Base-by-base conservation (phyloP, 2,329 filamentous ascomycete species). In the Penicillium oxalicum region DNA sequence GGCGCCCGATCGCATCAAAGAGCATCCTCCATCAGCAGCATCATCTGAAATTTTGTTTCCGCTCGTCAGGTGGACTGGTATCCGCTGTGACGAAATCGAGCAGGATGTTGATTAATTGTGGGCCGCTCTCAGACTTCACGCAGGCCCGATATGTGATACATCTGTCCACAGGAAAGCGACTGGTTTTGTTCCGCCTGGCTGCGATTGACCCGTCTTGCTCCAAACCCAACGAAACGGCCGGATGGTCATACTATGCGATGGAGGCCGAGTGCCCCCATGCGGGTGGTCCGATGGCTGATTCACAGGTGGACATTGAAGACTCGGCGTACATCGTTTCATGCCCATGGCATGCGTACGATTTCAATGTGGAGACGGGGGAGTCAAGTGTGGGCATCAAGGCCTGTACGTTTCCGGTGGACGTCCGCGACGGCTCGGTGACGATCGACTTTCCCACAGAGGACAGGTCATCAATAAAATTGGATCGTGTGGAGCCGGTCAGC, bases 301-400 rank as follows among this genome's bases (percentile, higher is more conserved):
- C 72, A 0, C 65, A 69, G 6, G 66, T 75, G 25, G 73, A 75
- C 46, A 75, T 75, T 45, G 73, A 75, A 49, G 73, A 75, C 49
- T 74, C 72, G 0, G 70, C 71, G 1, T 75, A 75, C 51, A 59
- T 75, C 25, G 72, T 67, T 13, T 74, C 72, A 1, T 75, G 73
- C 50, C 73, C 73, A 11, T 75, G 73, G 73, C 73, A 75, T 57
- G 73, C 73, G 2, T 75, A 75, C 54, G 73, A 75, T 55, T 75
- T 75, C 52, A 75, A 75, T 47, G 70, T 75, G 48, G 71, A 75
- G 58, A 75, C 73, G 0, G 73, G 73, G 46, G 70, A 74, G 59
- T 75, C 73, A 5, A 75, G 72, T 51, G 70, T 74, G 13, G 73
- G 73, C 9, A 65, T 75, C 50, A 74, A 73, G 57, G 66, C 73